Percentiles rank a stretch among this genome's conserved stretches.
These are phyloP conservation scores for Vanilla planifolia DNA, from an alignment of 106 monocot genomes.

Conservation along the genomic window DNA sequence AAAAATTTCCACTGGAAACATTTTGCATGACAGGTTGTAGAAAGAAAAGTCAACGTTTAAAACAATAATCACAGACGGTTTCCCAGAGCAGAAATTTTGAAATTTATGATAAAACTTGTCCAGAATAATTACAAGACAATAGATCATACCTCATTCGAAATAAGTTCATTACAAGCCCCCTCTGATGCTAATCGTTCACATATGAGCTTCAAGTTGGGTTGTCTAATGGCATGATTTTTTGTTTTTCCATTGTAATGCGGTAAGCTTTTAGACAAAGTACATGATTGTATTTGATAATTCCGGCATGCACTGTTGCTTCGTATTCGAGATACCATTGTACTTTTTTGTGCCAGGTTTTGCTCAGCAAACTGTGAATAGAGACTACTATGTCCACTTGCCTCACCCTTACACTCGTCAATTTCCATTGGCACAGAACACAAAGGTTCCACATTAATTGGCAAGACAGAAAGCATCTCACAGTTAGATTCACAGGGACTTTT, in stretches of 20 bases:
- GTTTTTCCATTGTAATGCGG: conserved; percentile 39
- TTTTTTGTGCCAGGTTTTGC: conserved; percentile 26
- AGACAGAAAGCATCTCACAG: conserved; percentile 5
- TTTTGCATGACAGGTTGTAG: neutral
- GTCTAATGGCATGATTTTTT: conserved; percentile 39
- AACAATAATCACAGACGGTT: neutral
- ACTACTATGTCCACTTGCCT: conserved; percentile 8
- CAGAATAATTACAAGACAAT: neutral
- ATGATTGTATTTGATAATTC: conserved; percentile 37
- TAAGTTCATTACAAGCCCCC: conserved; percentile 61
- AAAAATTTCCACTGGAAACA: no score
- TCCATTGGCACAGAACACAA: conserved; percentile 56
- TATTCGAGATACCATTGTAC: conserved; percentile 40
- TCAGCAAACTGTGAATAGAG: conserved; percentile 15
- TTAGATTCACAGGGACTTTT: conserved; percentile 17
- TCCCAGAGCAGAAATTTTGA: no score
- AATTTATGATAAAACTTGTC: neutral
- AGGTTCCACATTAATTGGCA: conserved; percentile 53
- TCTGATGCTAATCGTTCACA: conserved; percentile 41
- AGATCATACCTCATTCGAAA: conserved; percentile 56
- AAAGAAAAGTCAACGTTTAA: neutral
- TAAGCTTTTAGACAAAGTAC: conserved; percentile 23
- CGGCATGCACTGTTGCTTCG: conserved; percentile 42
- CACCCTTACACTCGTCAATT: conserved; percentile 19
- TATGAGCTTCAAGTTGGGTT: conserved; percentile 39